Conservation (phyloP, 805 yeast genomes). For the Candida vaughaniae region DNA sequence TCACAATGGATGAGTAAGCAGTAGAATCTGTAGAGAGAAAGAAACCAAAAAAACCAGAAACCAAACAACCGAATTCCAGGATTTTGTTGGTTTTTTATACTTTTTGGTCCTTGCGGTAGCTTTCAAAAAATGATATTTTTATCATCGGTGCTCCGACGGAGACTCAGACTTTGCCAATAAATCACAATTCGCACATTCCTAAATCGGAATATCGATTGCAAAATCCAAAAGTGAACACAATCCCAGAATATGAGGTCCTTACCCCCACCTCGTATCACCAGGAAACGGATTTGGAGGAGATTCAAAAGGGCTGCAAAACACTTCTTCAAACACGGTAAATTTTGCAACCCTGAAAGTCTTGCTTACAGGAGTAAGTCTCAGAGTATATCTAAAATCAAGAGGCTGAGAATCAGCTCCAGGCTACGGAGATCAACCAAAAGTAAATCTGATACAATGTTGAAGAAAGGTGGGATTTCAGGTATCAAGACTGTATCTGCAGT, state of each 20-base stretch:
- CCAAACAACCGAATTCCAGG: background rate
- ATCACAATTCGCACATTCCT: background rate
- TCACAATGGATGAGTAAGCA: too few relatives aligned
- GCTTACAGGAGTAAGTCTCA: slow-evolving; percentile 14
- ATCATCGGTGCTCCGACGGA: background rate
- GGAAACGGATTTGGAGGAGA: slow-evolving; percentile 30
- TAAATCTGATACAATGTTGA: slow-evolving; percentile 15
- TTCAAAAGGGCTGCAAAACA: slow-evolving; percentile 26
- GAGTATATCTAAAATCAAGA: slow-evolving; percentile 24
- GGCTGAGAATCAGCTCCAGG: slow-evolving; percentile 22
- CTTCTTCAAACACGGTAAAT: slow-evolving; percentile 27
- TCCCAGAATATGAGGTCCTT: slow-evolving; percentile 30
- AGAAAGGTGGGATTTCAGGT: slow-evolving; percentile 20
- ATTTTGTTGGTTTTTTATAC: background rate
- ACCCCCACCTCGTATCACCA: slow-evolving; percentile 36
- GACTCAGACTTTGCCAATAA: slow-evolving; percentile 2
- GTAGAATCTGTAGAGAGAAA: too few relatives aligned
- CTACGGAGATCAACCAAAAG: slow-evolving; percentile 14
- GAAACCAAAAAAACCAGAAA: background rate
- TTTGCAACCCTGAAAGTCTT: slow-evolving; percentile 22
- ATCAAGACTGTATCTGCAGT: slow-evolving; percentile 18
- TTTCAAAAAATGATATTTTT: too few relatives aligned
- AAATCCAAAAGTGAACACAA: background rate
- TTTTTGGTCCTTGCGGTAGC: too few relatives aligned
- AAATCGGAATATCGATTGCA: slow-evolving; percentile 1